These are phyloP conservation scores for Botrytis pseudocinerea DNA, from an alignment of 2,329 filamentous ascomycete species.

Conservation along the genomic window DNA sequence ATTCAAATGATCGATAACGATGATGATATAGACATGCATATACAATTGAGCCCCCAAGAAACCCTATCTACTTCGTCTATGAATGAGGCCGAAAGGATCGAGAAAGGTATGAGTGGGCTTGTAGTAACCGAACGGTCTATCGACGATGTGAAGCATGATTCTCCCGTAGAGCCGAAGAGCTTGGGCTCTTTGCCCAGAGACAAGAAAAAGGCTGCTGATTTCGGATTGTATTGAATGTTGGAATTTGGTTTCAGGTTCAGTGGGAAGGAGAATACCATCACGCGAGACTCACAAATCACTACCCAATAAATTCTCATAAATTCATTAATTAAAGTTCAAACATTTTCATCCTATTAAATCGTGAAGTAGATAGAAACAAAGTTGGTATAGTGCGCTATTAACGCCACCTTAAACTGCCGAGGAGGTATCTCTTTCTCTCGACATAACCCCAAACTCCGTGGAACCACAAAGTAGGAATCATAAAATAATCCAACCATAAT, in stretches of 20 bases:
- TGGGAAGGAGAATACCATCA: neutral
- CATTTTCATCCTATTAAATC: neutral
- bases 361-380: constrained; percentile 3
- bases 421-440: neutral
- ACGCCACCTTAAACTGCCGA: constrained; percentile 2
- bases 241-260: too few species aligned
- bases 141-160: neutral
- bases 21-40: neutral
- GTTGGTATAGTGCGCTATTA: constrained; percentile 8
- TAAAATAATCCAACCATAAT: constrained; percentile 7
- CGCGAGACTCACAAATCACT: neutral
- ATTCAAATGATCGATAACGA: constrained; percentile 27
- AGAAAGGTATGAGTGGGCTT: neutral
- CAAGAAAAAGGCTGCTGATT: neutral
- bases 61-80: neutral
- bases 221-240: neutral
- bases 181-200: neutral
- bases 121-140: neutral
- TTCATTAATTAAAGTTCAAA: neutral
- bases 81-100: neutral
- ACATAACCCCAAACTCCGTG: neutral
- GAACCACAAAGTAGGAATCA: constrained; percentile 1
- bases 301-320: neutral
- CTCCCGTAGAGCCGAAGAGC: constrained; percentile 2
- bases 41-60: neutral